Evolutionary conservation across 768 basidiomycete genomes (phyloP), one percentile per base, ranked within the genome.

Genomic region (Calvatia gigantea): DNA sequence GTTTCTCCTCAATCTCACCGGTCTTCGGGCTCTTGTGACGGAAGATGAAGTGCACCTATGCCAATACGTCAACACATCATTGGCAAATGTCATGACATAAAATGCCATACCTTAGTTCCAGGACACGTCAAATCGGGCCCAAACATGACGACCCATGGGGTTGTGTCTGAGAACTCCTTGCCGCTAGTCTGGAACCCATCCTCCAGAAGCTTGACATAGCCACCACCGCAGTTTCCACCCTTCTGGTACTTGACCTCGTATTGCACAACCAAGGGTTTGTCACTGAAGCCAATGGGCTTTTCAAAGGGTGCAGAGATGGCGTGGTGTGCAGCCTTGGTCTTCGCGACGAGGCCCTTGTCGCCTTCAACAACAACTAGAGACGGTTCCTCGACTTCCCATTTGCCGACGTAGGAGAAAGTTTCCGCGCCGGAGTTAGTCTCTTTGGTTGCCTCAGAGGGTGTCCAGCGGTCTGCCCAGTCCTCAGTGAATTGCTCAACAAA

Each of bases 161-260:
- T 95, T 66, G 89, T 88, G 73, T 96, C 94, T 51, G 87, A 87
- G 70, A 95, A 95, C 68, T 94, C 93, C 77, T 94, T 91, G 57
- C 90, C 90, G 59, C 86, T 89, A 58, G 89, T 89, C 76, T 95
- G 92, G 84, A 94, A 94, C 57, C 93, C 94, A 64, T 94, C 87
- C 67, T 90, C 87, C 41, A 99, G 84, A 54, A 98, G 85, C 74
- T 98, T 99, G 76, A 98, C 75, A 75, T 99, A 99, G 35, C 97
- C 97, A 77, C 97, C 97, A 72, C 97, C 97, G 65, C 97, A 98
- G 74, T 97, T 97, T 45, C 97, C 92, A 39, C 96, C 95, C 74
- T 98, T 94, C 79, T 99, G 95, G 72, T 97, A 94, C 76, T 98
- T 96, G 76, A 97, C 97, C 70, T 99, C 97, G 66, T 99, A 99